A percentile compares a stretch with the other conserved stretches of the same genome.
These are phyloP conservation scores for Arthrobotrys sphaeroides DNA, from an alignment of 2,329 filamentous ascomycete genomes.

Conservation along the genomic window DNA sequence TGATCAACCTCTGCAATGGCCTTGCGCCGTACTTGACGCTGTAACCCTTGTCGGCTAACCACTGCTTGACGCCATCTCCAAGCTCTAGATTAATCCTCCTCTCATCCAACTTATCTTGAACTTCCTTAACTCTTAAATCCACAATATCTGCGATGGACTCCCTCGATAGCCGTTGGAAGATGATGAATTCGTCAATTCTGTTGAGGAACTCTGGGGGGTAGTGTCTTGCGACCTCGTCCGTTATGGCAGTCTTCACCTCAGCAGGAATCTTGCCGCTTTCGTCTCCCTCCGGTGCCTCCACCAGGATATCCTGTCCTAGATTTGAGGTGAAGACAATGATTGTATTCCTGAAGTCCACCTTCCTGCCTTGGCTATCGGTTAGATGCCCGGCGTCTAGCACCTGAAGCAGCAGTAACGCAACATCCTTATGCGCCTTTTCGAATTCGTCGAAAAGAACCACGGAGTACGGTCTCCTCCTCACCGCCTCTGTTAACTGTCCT, in stretches of 20 bases:
- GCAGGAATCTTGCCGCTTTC: constrained; percentile 73
- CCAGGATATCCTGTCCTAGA: constrained; percentile 88
- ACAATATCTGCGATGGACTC: constrained; percentile 88
- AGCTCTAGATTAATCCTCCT: constrained; percentile 81
- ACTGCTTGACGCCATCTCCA: constrained; percentile 76
- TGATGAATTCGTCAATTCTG: constrained; percentile 93
- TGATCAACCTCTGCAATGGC: constrained; percentile 88
- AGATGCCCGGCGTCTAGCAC: constrained; percentile 96
- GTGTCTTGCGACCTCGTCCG: constrained; percentile 79
- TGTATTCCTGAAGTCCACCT: constrained; percentile 95
- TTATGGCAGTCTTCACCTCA: constrained; percentile 79
- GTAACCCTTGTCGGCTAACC: constrained; percentile 89
- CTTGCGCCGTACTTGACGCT: constrained; percentile 90
- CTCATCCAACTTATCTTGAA: constrained; percentile 84
- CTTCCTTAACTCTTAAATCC: constrained; percentile 85
- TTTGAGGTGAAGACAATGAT: constrained; percentile 97
- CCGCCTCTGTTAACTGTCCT: constrained; percentile 93
- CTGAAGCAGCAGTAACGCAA: constrained; percentile 88
- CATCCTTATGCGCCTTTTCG: constrained; percentile 95
- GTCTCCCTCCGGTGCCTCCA: constrained; percentile 72
- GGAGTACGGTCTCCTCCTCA: constrained; percentile 92
- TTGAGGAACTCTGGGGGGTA: constrained; percentile 96
- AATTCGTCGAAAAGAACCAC: constrained; percentile 97
- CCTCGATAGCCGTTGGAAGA: constrained; percentile 86
- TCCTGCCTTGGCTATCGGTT: constrained; percentile 93